Conservation (phyloP, 345 rosid species). For the Populus nigra region DNA sequence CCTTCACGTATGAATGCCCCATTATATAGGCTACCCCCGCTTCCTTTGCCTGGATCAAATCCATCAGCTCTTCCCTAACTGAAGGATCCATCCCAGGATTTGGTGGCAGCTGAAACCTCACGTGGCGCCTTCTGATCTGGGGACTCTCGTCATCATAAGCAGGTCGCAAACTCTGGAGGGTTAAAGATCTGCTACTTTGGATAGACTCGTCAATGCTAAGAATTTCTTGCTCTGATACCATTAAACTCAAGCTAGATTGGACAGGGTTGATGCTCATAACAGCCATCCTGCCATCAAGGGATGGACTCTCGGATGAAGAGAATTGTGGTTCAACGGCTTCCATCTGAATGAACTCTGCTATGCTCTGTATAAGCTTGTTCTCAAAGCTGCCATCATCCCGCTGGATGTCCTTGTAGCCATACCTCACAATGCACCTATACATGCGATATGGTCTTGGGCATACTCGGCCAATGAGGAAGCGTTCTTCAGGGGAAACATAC, state of each 20-base stretch:
- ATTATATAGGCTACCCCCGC: constrained; percentile 82
- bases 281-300: constrained; percentile 91
- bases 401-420: constrained; percentile 91
- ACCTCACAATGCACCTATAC: constrained; percentile 93
- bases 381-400: constrained; percentile 79
- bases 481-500: constrained; percentile 77
- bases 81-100: constrained; percentile 62
- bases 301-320: constrained; percentile 50
- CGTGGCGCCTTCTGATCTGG: constrained; percentile 51
- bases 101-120: constrained; percentile 57
- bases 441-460: constrained; percentile 92
- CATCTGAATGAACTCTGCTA: constrained; percentile 95
- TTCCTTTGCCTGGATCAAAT: constrained; percentile 80
- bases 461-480: constrained; percentile 88
- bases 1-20: constrained; percentile 88
- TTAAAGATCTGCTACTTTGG: constrained; percentile 68
- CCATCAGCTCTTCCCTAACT: constrained; percentile 79
- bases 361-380: constrained; percentile 78
- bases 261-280: constrained; percentile 66
- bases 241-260: constrained; percentile 49
- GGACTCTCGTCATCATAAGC: constrained; percentile 70
- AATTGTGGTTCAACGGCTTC: constrained; percentile 73
- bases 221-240: constrained; percentile 56
- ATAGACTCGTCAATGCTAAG: constrained; percentile 33
- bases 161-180: constrained; percentile 65